Evolutionary conservation across 176 grass and related monocot genomes (phyloP).

Genomic region (Phragmites australis): DNA sequence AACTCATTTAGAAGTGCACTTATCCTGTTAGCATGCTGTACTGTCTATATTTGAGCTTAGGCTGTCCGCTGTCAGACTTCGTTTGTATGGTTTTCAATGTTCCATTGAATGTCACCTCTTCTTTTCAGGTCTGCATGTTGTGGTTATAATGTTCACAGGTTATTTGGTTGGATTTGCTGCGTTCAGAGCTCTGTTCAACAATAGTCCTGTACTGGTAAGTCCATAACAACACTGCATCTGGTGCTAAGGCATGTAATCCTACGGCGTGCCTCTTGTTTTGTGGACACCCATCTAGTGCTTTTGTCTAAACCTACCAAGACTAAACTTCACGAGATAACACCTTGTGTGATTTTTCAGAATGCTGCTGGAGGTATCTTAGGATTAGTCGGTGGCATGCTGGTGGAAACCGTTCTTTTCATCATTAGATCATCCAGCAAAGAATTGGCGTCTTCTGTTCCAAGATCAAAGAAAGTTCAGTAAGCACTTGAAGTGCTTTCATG

Average conservation of each 20-base stretch:
- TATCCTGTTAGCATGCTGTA: background rate
- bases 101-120: background rate
- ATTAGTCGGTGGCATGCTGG: slow-evolving; percentile 76
- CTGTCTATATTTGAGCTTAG: background rate
- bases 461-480: slow-evolving; percentile 63
- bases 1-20: background rate
- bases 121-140: slow-evolving; percentile 69
- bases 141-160: slow-evolving; percentile 86
- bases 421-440: slow-evolving; percentile 78
- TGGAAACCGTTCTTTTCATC: slow-evolving; percentile 84
- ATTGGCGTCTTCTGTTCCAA: slow-evolving; percentile 40
- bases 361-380: slow-evolving; percentile 96
- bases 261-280: background rate
- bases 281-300: background rate
- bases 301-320: background rate
- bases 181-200: slow-evolving; percentile 82
- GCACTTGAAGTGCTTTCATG: background rate
- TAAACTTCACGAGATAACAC: background rate
- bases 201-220: slow-evolving; percentile 80
- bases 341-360: slow-evolving; percentile 52
- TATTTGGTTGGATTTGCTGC: slow-evolving; percentile 83
- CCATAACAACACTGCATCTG: background rate
- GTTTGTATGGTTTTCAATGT: slow-evolving; percentile 1
- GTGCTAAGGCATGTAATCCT: background rate
- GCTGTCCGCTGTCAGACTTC: background rate